These are phyloP conservation scores for Neonectria neomacrospora DNA, from an alignment of 2,329 filamentous ascomycete genomes.

Conservation along the genomic window DNA sequence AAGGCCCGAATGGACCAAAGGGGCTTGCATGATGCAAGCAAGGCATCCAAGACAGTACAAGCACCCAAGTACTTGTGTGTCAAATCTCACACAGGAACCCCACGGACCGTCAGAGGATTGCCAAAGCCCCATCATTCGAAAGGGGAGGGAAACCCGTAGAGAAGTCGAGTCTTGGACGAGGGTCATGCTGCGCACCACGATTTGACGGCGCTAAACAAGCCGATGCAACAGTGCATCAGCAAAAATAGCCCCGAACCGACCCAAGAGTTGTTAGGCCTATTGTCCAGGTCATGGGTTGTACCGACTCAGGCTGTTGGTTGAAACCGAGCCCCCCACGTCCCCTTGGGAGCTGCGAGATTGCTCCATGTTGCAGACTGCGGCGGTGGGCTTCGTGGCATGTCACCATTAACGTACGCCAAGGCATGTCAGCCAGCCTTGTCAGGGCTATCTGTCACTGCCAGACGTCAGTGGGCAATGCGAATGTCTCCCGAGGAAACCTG, in stretches of 20 bases:
- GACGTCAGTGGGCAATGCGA: too few species aligned
- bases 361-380: background rate
- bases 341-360: background rate
- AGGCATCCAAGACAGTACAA: background rate
- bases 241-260: background rate
- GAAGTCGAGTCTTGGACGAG: background rate
- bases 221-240: background rate
- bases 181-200: background rate
- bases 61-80: background rate
- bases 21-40: background rate
- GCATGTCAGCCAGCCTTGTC: background rate
- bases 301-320: background rate
- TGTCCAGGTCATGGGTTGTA: background rate
- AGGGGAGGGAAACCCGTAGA: background rate
- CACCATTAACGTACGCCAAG: background rate
- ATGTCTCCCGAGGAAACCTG: too few species aligned
- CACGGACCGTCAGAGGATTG: background rate
- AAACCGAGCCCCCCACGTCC: background rate
- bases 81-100: background rate
- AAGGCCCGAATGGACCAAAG: background rate
- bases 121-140: background rate
- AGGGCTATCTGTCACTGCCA: background rate
- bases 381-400: background rate
- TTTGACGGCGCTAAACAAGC: background rate
- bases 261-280: background rate